These are phyloP conservation scores for Stachybotrys elegans DNA, from an alignment of 2,329 filamentous ascomycete species.

Conservation along the genomic window DNA sequence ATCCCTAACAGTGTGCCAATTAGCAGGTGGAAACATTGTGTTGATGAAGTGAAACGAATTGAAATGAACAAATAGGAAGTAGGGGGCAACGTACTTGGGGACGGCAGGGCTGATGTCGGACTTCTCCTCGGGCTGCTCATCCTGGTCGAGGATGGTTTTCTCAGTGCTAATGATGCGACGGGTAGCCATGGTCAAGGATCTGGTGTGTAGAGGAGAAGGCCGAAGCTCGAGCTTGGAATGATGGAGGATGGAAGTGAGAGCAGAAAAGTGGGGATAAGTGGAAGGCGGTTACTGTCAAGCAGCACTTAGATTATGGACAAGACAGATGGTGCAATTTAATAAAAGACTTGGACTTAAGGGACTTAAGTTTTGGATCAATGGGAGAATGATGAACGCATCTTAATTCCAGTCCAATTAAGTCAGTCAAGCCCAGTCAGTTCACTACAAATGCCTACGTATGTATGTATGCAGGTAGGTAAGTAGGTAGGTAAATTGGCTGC, in stretches of 20 bases:
- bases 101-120: constrained; percentile 80
- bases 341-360: background rate
- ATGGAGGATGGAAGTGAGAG: constrained; percentile 2
- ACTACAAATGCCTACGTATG: too few species aligned
- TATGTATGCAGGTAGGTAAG: background rate
- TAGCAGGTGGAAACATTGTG: too few species aligned
- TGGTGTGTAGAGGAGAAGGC: too few species aligned
- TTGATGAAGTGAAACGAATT: constrained; percentile 3
- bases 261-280: too few species aligned
- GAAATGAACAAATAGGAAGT: constrained; percentile 7
- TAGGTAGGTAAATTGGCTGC: too few species aligned
- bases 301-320: too few species aligned
- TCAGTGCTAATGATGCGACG: constrained; percentile 61
- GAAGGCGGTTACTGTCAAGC: too few species aligned
- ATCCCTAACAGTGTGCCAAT: too few species aligned
- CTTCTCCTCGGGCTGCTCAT: constrained; percentile 47
- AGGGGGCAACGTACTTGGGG: constrained; percentile 57
- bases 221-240: constrained; percentile 9
- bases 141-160: constrained; percentile 61
- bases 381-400: background rate
- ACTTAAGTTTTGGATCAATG: background rate
- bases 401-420: background rate
- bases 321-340: too few species aligned
- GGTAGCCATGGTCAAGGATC: constrained; percentile 59
- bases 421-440: background rate